Conservation (phyloP, 1,139 yeast species). For the Sugiyamaella novakii region DNA sequence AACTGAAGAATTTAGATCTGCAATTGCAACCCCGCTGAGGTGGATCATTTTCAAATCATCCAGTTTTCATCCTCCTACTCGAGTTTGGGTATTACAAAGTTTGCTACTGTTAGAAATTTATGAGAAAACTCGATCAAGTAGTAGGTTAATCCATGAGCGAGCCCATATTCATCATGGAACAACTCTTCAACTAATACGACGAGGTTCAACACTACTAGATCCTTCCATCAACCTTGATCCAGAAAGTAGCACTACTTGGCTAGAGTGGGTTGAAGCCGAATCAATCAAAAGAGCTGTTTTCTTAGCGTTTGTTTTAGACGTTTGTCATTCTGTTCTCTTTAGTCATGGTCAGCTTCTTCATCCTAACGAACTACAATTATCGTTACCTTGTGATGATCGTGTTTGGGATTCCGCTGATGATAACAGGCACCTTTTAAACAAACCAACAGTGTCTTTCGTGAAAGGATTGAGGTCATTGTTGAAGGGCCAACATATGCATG, state of each 20-base stretch:
- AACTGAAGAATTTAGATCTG: slow-evolving; percentile 35
- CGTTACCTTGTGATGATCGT: slow-evolving; percentile 77
- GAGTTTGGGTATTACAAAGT: slow-evolving; percentile 68
- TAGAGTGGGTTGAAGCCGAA: slow-evolving; percentile 76
- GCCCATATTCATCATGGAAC: slow-evolving; percentile 80
- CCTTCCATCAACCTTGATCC: slow-evolving; percentile 30
- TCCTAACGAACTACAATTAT: slow-evolving; percentile 69
- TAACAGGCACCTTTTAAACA: slow-evolving; percentile 8
- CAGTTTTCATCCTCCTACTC: slow-evolving; percentile 58
- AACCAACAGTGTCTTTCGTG: slow-evolving; percentile 11
- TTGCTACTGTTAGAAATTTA: slow-evolving; percentile 63
- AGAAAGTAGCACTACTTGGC: slow-evolving; percentile 41
- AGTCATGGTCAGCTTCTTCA: slow-evolving; percentile 71
- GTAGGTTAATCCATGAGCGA: slow-evolving; percentile 59
- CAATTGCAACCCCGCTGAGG: slow-evolving; percentile 66
- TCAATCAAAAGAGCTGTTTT: slow-evolving; percentile 75
- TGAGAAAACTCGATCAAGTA: slow-evolving; percentile 59
- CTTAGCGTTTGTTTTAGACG: slow-evolving; percentile 78
- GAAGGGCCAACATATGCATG: slow-evolving; percentile 17
- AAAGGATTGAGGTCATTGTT: slow-evolving; percentile 12
- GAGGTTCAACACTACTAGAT: slow-evolving; percentile 61
- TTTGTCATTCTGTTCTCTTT: slow-evolving; percentile 73
- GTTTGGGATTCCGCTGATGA: slow-evolving; percentile 60
- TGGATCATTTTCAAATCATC: slow-evolving; percentile 60
- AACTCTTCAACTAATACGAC: slow-evolving; percentile 66